Conservation (phyloP, 345 rosid genomes). For the Turnera subulata region DNA sequence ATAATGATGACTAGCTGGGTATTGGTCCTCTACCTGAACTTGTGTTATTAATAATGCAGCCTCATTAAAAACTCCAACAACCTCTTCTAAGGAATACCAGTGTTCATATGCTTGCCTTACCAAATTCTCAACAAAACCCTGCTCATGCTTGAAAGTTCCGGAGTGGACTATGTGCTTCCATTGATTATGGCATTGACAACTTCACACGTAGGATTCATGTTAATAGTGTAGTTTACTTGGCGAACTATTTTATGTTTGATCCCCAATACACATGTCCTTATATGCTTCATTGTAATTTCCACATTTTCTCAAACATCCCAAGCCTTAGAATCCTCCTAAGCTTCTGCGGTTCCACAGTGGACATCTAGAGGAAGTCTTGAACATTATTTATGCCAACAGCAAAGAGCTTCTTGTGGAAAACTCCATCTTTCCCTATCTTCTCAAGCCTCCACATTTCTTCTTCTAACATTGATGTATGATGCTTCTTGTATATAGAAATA, state of each 20-base stretch:
- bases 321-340: constrained; percentile 55
- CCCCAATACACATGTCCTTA: constrained; percentile 61
- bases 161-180: constrained; percentile 33
- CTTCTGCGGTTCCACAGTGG: constrained; percentile 39
- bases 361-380: constrained; percentile 73
- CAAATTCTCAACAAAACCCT: constrained; percentile 51
- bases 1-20: not conserved
- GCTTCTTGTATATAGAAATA: constrained; percentile 97
- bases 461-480: constrained; percentile 67
- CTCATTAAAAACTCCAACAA: constrained; percentile 39
- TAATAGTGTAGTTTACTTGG: constrained; percentile 28
- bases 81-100: constrained; percentile 48
- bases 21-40: constrained; percentile 10
- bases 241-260: constrained; percentile 39
- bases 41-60: constrained; percentile 47
- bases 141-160: constrained; percentile 26
- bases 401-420: constrained; percentile 69
- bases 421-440: constrained; percentile 87
- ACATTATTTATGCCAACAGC: constrained; percentile 41
- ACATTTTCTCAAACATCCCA: constrained; percentile 77
- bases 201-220: constrained; percentile 70
- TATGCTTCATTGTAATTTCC: constrained; percentile 75
- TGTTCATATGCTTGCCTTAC: constrained; percentile 55
- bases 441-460: constrained; percentile 90
- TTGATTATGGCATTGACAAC: constrained; percentile 39